Base-by-base conservation (phyloP, 2,329 filamentous ascomycete genomes). In the Bipolaris zeicola region DNA sequence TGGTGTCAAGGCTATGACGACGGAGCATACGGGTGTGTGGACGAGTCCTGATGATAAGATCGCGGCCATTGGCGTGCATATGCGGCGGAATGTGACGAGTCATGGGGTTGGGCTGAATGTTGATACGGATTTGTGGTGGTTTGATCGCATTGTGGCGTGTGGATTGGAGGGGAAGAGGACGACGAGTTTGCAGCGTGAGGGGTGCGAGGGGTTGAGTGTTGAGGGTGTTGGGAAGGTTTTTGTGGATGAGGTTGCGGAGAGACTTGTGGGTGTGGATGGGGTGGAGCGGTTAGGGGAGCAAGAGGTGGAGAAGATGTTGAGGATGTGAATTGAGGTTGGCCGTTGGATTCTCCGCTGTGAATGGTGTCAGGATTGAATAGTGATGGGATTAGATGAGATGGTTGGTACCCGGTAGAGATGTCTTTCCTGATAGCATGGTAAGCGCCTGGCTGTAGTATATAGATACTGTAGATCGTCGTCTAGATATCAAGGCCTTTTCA, bases 21-120 rank as follows among this genome's bases (percentile, higher is more conserved):
- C 85, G 0, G 85, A 87, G 50, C 87, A 97, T 73, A 92, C 93
- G 2, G 94, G 94, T 0, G 91, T 97, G 14, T 97, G 93, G 93
- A 61, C 73, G 46, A 60, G 64, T 54, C 56, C 65, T 0, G 70
- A 75, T 41, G 72, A 76, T 37, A 99, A 98, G 80, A 92, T 99
- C 65, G 91, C 92, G 0, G 92, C 93, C 0, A 80, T 98, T 39
- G 95, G 95, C 0, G 91, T 99, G n/a, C 93, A 98, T 78, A 83
- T 97, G 61, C 82, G 92, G 13, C 82, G 94, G 43, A 88, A 96
- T 76, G 84, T 98, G 36, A 92, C 88, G 22, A 91, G 89, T 58
- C 89, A 96, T 74, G 95, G 95, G 6, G 82, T 96, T 33, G 93
- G 91, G 2, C 73, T 97, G 73, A 91, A 96, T 81, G 78, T 92